phyloP scores from a whole-genome alignment of 805 yeast species.

The Tetrapisispora nanseiensis region DNA sequence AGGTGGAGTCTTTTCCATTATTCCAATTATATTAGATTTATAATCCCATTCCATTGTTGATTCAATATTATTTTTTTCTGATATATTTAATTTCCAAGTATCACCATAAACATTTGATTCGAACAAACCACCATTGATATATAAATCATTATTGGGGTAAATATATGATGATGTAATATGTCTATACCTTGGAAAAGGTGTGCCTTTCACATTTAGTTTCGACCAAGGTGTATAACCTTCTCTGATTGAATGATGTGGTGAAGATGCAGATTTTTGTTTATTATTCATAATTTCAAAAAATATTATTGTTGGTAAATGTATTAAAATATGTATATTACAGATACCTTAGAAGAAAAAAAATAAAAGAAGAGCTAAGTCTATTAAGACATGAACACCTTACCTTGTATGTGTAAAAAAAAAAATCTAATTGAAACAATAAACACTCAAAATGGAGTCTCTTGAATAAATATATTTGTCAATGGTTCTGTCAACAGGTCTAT shows the following conservation, averaged over 20 bases:
- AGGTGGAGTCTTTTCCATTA: slow-evolving; percentile 74
- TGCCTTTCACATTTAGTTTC: slow-evolving; percentile 49
- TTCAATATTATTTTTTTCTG: slow-evolving; percentile 26
- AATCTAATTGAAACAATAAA: too few relatives aligned
- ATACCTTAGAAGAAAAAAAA: too few relatives aligned
- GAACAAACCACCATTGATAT: slow-evolving; percentile 89
- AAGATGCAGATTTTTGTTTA: slow-evolving; percentile 10
- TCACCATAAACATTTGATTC: slow-evolving; percentile 91
- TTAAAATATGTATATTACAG: too few relatives aligned
- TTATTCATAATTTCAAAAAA: not conserved
- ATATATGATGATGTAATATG: slow-evolving; percentile 75
- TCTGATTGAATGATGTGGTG: slow-evolving; percentile 12
- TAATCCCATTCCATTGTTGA: slow-evolving; percentile 16
- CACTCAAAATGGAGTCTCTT: too few relatives aligned
- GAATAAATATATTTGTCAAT: too few relatives aligned
- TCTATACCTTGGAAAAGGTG: slow-evolving; percentile 92
- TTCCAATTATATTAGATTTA: slow-evolving; percentile 47
- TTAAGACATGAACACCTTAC: too few relatives aligned
- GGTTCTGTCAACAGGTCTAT: too few relatives aligned
- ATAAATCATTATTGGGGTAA: slow-evolving; percentile 71
- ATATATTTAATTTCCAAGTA: slow-evolving; percentile 69
- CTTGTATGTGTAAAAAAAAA: too few relatives aligned
- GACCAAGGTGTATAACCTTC: slow-evolving; percentile 50
- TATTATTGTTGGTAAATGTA: not conserved
- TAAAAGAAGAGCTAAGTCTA: too few relatives aligned